Evolutionary conservation across 768 basidiomycete genomes (phyloP).

Genomic region (Asterophora parasitica): DNA sequence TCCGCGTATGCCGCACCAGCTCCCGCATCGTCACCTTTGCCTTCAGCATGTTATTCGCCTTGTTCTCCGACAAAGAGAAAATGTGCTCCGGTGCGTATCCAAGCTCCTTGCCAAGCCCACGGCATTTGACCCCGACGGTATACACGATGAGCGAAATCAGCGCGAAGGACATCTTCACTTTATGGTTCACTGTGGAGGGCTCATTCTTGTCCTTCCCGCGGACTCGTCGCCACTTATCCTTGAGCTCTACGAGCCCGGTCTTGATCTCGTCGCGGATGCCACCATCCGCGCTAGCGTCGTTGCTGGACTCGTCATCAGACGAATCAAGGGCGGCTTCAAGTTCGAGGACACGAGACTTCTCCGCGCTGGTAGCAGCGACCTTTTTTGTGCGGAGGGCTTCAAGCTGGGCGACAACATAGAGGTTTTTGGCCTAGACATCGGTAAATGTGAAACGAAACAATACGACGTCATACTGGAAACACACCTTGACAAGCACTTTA

Average conservation of each 20-base stretch:
- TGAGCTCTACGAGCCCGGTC: slow-evolving; percentile 18
- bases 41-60: slow-evolving; percentile 72
- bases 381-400: slow-evolving; percentile 46
- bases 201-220: slow-evolving; percentile 13
- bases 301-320: slow-evolving; percentile 14
- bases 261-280: slow-evolving; percentile 13
- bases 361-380: not conserved
- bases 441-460: no score
- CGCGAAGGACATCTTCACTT: slow-evolving; percentile 67
- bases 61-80: slow-evolving; percentile 88
- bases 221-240: slow-evolving; percentile 22
- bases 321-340: slow-evolving; percentile 21
- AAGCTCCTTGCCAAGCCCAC: slow-evolving; percentile 83
- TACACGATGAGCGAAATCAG: slow-evolving; percentile 82
- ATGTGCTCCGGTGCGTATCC: slow-evolving; percentile 84
- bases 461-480: slow-evolving; percentile 2
- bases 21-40: slow-evolving; percentile 48
- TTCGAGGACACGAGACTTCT: slow-evolving; percentile 12
- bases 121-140: slow-evolving; percentile 93
- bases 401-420: slow-evolving; percentile 48
- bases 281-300: slow-evolving; percentile 15
- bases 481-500: slow-evolving; percentile 79
- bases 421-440: slow-evolving; percentile 73
- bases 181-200: slow-evolving; percentile 24
- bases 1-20: slow-evolving; percentile 81